These are phyloP conservation scores for Termitomyces sp. DNA, from an alignment of 768 basidiomycete species.

Conservation along the genomic window DNA sequence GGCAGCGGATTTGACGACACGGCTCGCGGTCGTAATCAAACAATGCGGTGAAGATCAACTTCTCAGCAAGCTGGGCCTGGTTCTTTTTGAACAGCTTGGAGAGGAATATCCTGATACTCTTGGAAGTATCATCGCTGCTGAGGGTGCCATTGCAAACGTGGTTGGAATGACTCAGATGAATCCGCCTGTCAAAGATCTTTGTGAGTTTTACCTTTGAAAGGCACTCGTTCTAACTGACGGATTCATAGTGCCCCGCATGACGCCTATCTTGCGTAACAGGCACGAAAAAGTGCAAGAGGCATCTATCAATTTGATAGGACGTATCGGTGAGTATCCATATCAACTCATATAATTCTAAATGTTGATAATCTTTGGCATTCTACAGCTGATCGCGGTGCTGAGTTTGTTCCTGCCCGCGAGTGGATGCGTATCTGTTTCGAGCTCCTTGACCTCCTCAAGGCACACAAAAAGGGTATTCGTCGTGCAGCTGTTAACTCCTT, in stretches of 20 bases:
- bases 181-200: conserved; percentile 96
- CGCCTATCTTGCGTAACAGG: conserved; percentile 97
- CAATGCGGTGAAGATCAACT: conserved; percentile 97
- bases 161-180: conserved; percentile 99
- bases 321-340: conserved; percentile 60
- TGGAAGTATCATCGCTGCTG: conserved; percentile 98
- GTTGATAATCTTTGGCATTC: conserved; percentile 16
- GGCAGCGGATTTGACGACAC: conserved; percentile 97
- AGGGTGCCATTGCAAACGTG: conserved; percentile 98
- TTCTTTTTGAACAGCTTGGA: conserved; percentile 96
- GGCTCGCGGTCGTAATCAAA: conserved; percentile 96
- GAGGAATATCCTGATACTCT: conserved; percentile 99
- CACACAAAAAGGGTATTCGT: conserved; percentile 98
- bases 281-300: conserved; percentile 99
- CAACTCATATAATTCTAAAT: not conserved
- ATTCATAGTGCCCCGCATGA: conserved; percentile 93
- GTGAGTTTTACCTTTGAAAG: conserved; percentile 50
- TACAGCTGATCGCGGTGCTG: conserved; percentile 93
- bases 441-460: conserved; percentile 92
- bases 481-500: conserved; percentile 99
- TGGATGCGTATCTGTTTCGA: conserved; percentile 99
- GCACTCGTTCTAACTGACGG: conserved; percentile 3
- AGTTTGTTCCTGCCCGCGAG: conserved; percentile 97
- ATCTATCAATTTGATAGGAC: conserved; percentile 98
- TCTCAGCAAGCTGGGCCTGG: conserved; percentile 92